Conservation (phyloP, 2,329 filamentous ascomycete species). For the Cladophialophora carrionii region DNA sequence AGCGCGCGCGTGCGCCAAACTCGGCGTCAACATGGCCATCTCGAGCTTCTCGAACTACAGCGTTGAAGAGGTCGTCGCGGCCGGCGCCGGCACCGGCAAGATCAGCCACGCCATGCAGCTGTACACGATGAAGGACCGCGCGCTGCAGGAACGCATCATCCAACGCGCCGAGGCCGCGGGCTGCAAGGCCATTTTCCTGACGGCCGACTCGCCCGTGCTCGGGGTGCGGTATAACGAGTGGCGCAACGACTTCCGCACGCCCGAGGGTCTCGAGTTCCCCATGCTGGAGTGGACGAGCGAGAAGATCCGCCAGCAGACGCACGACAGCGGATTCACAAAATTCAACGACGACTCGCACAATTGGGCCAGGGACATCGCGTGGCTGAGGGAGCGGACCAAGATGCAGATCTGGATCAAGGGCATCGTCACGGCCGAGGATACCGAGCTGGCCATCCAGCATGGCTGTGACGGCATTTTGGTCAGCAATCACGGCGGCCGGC, state of each 20-base stretch:
- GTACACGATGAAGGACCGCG: conserved; percentile 40
- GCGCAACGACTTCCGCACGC: conserved; percentile 54
- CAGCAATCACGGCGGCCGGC: conserved; percentile 46
- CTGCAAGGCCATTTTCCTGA: conserved; percentile 56
- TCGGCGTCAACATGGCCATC: conserved; percentile 50
- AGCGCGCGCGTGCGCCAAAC: conserved; percentile 47
- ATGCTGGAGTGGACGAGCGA: conserved; percentile 36
- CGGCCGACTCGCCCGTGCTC: conserved; percentile 56
- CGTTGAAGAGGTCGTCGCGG: conserved; percentile 48
- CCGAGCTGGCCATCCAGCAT: conserved; percentile 43
- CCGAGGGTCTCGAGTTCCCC: conserved; percentile 33
- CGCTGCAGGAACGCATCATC: conserved; percentile 47
- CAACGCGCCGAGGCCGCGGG: conserved; percentile 50
- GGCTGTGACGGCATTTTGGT: conserved; percentile 44
- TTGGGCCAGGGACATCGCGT: conserved; percentile 57
- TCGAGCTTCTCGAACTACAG: conserved; percentile 49
- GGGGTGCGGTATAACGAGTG: conserved; percentile 57
- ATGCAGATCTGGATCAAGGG: conserved; percentile 37
- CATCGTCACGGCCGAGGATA: conserved; percentile 42
- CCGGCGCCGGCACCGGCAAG: conserved; percentile 43
- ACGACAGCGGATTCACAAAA: conserved; percentile 24
- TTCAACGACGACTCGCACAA: conserved; percentile 47
- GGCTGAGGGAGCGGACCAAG: conserved; percentile 49
- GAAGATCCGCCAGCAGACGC: conserved; percentile 21
- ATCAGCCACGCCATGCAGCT: conserved; percentile 40